Percentiles rank a stretch among this genome's conserved stretches.
phyloP scores from a whole-genome alignment of 192 early-diverging fungal species.

The Coemansia sp. region DNA sequence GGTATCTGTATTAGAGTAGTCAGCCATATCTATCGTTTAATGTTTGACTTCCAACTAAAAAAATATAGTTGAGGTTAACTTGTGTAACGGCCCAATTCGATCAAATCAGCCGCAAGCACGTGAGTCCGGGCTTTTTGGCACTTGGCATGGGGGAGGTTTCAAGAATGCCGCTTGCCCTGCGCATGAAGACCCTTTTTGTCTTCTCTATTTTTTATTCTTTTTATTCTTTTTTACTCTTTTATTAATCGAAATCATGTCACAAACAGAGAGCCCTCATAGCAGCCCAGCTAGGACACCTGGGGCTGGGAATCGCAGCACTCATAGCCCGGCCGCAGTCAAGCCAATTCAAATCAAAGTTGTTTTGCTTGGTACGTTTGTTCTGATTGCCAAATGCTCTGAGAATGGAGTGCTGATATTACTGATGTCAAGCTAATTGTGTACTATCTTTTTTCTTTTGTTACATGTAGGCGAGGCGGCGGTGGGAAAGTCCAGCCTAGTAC shows the following conservation, averaged over 20 bases:
- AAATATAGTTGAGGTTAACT: no score
- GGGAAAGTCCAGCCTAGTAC: constrained; percentile 94
- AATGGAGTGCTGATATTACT: no score
- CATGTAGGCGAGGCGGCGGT: constrained; percentile 87
- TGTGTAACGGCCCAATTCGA: neutral
- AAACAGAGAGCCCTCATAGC: constrained; percentile 33
- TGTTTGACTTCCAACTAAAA: no score
- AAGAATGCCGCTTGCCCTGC: no score
- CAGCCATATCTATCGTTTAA: neutral
- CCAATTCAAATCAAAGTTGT: constrained; percentile 98
- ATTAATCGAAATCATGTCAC: constrained; percentile 38
- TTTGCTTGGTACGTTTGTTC: constrained; percentile 64
- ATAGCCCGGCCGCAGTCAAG: constrained; percentile 56
- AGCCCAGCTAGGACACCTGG: constrained; percentile 18
- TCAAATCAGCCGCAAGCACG: neutral
- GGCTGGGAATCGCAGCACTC: constrained; percentile 18
- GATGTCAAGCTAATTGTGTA: constrained; percentile 1
- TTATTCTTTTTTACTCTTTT: neutral
- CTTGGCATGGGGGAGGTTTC: neutral
- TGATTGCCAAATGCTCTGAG: constrained; percentile 31
- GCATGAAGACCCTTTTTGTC: no score
- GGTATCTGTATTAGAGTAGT: no score
- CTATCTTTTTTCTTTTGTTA: neutral
- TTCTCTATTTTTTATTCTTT: neutral
- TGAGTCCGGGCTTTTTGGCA: neutral